Percentiles rank a stretch among this genome's conserved stretches.
These are phyloP conservation scores for Cryptosporidium sp. DNA, from an alignment of 169 alveolate genomes.

Conservation along the genomic window DNA sequence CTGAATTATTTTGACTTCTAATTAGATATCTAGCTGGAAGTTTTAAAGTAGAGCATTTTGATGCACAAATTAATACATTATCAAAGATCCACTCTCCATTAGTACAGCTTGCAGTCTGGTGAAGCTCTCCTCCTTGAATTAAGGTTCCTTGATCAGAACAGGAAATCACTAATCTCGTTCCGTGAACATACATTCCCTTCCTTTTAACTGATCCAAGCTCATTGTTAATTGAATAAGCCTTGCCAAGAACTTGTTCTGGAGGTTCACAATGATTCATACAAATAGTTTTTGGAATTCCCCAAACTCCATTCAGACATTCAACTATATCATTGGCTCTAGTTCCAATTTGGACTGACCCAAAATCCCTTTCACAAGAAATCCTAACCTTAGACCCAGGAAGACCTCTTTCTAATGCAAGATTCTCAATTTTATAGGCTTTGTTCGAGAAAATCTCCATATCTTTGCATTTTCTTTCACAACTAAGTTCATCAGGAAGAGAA, in stretches of 20 bases:
- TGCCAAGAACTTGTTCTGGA: conserved; percentile 51
- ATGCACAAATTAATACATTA: conserved; percentile 57
- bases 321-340: conserved; percentile 38
- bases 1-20: conserved; percentile 14
- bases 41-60: conserved; percentile 42
- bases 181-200: conserved; percentile 38
- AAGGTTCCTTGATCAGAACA: conserved; percentile 69
- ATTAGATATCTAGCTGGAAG: conserved; percentile 46
- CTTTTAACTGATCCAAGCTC: conserved; percentile 14
- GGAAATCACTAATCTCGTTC: conserved; percentile 43
- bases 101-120: conserved; percentile 62
- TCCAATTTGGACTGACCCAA: conserved; percentile 40
- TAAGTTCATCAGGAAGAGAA: not conserved
- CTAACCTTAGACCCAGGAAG: conserved; percentile 35
- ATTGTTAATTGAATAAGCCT: conserved; percentile 22
- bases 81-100: conserved; percentile 75
- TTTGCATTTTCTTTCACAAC: conserved; percentile 35
- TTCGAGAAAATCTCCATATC: conserved; percentile 54
- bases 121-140: conserved; percentile 56
- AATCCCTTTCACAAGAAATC: conserved; percentile 43
- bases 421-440: conserved; percentile 53
- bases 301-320: conserved; percentile 61
- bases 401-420: conserved; percentile 1
- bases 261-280: conserved; percentile 53
- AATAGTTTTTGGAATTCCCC: conserved; percentile 72